Percentiles rank a stretch among this genome's conserved stretches.
phyloP scores from a whole-genome alignment of 768 basidiomycete species.

The Lactifluus echinatus region DNA sequence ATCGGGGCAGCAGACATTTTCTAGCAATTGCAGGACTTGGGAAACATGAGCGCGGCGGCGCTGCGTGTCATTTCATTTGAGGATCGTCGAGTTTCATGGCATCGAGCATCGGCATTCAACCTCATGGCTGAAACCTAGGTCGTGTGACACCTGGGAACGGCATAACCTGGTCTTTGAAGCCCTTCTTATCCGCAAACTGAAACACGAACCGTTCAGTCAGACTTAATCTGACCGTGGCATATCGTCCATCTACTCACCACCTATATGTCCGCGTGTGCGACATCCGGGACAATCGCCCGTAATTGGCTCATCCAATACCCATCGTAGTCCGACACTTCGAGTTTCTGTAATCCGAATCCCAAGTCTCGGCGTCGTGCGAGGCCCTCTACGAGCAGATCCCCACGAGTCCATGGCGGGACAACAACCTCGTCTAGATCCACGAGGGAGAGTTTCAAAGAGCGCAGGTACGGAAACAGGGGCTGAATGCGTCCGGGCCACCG shows the following conservation, averaged over 20 bases:
- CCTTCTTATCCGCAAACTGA: not conserved
- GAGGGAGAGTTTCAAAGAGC: not conserved
- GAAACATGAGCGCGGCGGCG: too few relatives aligned
- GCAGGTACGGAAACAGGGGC: not conserved
- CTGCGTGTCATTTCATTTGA: too few relatives aligned
- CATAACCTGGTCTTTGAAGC: not conserved
- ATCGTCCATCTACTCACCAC: not conserved
- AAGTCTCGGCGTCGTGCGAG: not conserved
- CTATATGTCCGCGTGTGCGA: not conserved
- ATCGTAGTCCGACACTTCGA: not conserved
- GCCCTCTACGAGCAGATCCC: not conserved
- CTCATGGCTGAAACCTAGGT: not conserved
- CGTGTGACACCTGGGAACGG: not conserved
- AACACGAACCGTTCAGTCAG: not conserved
- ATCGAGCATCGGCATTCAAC: not conserved
- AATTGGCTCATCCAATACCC: not conserved
- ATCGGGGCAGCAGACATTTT: too few relatives aligned
- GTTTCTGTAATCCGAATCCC: not conserved
- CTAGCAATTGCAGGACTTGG: too few relatives aligned
- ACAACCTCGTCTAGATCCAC: slow-evolving; percentile 2
- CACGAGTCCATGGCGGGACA: not conserved
- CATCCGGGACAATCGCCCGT: not conserved
- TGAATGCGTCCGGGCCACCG: not conserved
- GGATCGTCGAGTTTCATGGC: too few relatives aligned
- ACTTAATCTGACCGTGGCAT: too few relatives aligned